These are phyloP conservation scores for Durotheca rogersii DNA, from an alignment of 495 filamentous ascomycete species.

Conservation along the genomic window DNA sequence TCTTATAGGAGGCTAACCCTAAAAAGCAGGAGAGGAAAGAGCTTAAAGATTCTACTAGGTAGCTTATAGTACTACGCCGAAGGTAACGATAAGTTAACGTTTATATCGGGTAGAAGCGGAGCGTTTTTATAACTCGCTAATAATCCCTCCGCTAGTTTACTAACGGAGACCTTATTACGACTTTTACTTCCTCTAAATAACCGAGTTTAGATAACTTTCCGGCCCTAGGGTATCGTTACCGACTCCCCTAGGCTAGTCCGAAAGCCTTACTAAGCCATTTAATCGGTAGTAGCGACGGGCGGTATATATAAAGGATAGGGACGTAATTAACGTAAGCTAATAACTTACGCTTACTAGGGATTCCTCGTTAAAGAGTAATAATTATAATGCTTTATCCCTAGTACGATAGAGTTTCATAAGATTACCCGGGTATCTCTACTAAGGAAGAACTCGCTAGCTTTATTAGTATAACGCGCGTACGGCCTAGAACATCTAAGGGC, in stretches of 20 bases:
- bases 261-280: constrained; percentile 73
- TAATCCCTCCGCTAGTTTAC: constrained; percentile 71
- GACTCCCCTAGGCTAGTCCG: constrained; percentile 64
- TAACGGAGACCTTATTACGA: constrained; percentile 76
- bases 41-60: not conserved
- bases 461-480: constrained; percentile 73
- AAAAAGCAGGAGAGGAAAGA: constrained; percentile 25
- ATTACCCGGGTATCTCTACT: constrained; percentile 71
- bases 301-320: constrained; percentile 73
- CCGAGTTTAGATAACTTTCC: constrained; percentile 72
- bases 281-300: constrained; percentile 68
- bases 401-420: constrained; percentile 76
- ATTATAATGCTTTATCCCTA: constrained; percentile 79
- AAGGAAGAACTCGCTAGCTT: constrained; percentile 70
- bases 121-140: constrained; percentile 49
- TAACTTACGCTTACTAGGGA: constrained; percentile 73
- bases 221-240: constrained; percentile 64
- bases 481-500: constrained; percentile 72
- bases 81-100: constrained; percentile 41
- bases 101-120: constrained; percentile 36
- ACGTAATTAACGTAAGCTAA: constrained; percentile 74
- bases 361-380: constrained; percentile 80
- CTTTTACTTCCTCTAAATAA: constrained; percentile 78
- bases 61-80: constrained; percentile 27
- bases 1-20: constrained; percentile 15